Evolutionary conservation across 108 stramenopile genomes (phyloP), one percentile per base, ranked within the genome.

Genomic region (Cylindrotheca fusiformis): DNA sequence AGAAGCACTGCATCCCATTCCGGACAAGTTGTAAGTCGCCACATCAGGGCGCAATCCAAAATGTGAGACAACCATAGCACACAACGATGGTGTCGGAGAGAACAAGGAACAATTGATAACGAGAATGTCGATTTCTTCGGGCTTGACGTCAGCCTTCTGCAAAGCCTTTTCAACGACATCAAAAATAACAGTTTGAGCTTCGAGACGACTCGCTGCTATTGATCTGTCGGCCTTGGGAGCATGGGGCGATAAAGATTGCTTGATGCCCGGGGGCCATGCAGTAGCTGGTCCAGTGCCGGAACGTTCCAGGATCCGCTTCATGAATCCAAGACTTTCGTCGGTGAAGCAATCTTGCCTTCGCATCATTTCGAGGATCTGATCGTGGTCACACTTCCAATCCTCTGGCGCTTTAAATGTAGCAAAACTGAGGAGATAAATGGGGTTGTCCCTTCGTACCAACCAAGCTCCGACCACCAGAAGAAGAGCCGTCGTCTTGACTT

Each of bases 101-200:
- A 99, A 99, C 18, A 99, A 82, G 51, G 86, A 89, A 78, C 98
- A 99, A 83, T 99, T 99, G 76, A 99, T 89, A 55, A 99, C 84
- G 19, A 99, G 82, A 22, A 97, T 77, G 74, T 99, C 98, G 66
- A 99, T 90, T 55, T 97, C 94, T 58, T 74, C 73, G 22, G 97
- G 92, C 19, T 92, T 73, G 1, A 94, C 77, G 30, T 89, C 85
- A 26, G 97, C 95, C 73, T 95, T 93, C 32, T 78, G 69, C 61
- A 99, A 73, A 5, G 92, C 95, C n/a, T 93, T 71, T 41, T 90
- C 93, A 1, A 98, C 96, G 33, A 90, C 74, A 66, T 90, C 92
- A 64, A 86, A 96, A 41, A 98, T 90, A n/a, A 98, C 93, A 45
- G 78, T 82, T 69, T 97, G 94, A 4, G 93, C 91, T 70, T 99